Base-by-base conservation (phyloP, 164 flowering plant genomes). In the Akebia trifoliata region DNA sequence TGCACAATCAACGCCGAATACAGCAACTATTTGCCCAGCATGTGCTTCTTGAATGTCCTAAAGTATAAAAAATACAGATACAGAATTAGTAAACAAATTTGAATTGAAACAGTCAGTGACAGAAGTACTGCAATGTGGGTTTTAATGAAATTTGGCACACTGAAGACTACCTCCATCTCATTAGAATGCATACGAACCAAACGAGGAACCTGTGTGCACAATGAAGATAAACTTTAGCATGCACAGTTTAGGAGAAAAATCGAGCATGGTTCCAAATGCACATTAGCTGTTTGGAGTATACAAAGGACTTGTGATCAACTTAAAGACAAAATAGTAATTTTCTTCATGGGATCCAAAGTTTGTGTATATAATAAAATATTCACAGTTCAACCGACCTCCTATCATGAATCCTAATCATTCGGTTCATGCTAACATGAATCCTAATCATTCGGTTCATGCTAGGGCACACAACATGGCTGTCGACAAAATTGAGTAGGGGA, bases 21-120 rank as follows among this genome's bases (percentile, higher is more conserved):
- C 99, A 62, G 99, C 97, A 70, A 94, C 99, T 56, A 94, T 94
- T 77, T 94, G 96, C 67, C 99, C 99, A 68, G 97, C 99, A 78
- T 94, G 97, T 34, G 96, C 97, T 75, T 87, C 95, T 79, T 83
- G 99, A 64, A 94, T 94, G 65, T 94, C 99, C 99, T 90, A 69
- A 61, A 46, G 25, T 14, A 58, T 38, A 17, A 43, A 60, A 43
- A 29, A 37, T 21, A 12, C 9, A 25, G 42, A 17, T 8, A 1
- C 28, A 39, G 25, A 25, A 49, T 0, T 25, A 15, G 15, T 39
- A 34, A 12, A 4, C 10, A 18, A 32, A 54, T 10, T 37, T 34
- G 53, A 44, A 31, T 17, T 17, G 21, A 34, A n/a, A 42, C 8
- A n/a, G 8, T 3, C 14, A 38, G 25, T 6, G 9, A 4, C 26